phyloP scores from a whole-genome alignment of 1,139 yeast species.

The Nakaseomyces uthaithaninus region DNA sequence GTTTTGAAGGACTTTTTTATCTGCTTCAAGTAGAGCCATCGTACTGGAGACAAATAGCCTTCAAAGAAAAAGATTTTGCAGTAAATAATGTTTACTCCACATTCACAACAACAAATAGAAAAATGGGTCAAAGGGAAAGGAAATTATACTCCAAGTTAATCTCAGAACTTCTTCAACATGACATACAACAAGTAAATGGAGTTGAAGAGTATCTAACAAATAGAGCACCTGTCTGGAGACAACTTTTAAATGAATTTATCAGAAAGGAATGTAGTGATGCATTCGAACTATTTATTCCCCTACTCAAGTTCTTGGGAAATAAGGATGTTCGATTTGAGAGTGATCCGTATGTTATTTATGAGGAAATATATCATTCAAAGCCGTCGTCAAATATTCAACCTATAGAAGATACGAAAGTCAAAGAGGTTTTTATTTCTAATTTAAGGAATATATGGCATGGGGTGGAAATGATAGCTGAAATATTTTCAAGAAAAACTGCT shows the following conservation, averaged over 20 bases:
- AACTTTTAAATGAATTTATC: conserved; percentile 34
- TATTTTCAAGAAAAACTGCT: conserved; percentile 38
- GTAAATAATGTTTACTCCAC: conserved; percentile 25
- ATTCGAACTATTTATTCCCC: conserved; percentile 46
- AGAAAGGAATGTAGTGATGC: conserved; percentile 35
- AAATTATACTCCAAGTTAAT: conserved; percentile 59
- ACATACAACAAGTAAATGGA: conserved; percentile 19
- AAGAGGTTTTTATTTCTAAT: conserved; percentile 61
- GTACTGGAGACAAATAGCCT: conserved; percentile 56
- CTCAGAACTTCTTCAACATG: conserved; percentile 41
- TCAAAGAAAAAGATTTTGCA: conserved; percentile 23
- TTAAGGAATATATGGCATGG: conserved; percentile 68
- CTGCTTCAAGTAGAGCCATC: conserved; percentile 76
- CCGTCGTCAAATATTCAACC: conserved; percentile 55
- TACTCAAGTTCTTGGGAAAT: conserved; percentile 38
- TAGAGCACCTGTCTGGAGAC: conserved; percentile 37
- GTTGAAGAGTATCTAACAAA: conserved; percentile 20
- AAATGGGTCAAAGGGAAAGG: conserved; percentile 53
- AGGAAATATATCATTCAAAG: conserved; percentile 37
- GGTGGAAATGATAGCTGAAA: conserved; percentile 49
- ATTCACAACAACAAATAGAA: conserved; percentile 27
- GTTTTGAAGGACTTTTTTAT: conserved; percentile 72
- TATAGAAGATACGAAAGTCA: conserved; percentile 66
- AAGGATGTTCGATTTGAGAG: conserved; percentile 64
- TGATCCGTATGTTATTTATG: conserved; percentile 64